These are phyloP conservation scores for Cystobasidiaceae sp. DNA, from an alignment of 1,284 basidiomycete species.

Conservation along the genomic window DNA sequence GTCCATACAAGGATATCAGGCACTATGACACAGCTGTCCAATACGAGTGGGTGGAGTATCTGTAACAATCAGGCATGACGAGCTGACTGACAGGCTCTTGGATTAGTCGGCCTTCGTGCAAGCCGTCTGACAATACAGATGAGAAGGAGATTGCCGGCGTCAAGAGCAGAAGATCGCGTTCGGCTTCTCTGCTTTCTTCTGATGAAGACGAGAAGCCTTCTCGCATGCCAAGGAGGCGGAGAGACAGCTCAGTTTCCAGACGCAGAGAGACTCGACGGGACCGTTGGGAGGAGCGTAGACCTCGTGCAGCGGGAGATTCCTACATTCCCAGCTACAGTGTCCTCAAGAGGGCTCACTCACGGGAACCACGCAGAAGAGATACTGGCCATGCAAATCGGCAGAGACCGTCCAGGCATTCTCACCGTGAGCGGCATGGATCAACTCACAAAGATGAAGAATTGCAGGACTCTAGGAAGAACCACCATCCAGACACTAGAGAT, in stretches of 20 bases:
- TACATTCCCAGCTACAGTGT: conserved; percentile 16
- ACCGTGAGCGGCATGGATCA: background rate
- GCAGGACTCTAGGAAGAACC: too few relatives aligned
- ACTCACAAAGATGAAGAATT: background rate
- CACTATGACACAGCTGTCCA: conserved; percentile 28
- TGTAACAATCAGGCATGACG: background rate
- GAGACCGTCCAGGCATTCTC: background rate
- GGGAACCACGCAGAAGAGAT: too few relatives aligned
- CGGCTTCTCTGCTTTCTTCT: background rate
- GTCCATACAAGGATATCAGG: conserved; percentile 25
- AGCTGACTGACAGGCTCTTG: too few relatives aligned
- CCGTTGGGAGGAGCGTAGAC: too few relatives aligned
- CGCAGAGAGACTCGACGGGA: too few relatives aligned
- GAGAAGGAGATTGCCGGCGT: background rate
- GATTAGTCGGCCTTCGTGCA: conserved; percentile 22
- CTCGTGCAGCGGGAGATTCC: background rate
- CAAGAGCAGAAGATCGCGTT: background rate
- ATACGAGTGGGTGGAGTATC: conserved; percentile 21
- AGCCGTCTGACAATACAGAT: background rate
- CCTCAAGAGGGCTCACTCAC: conserved; percentile 1
- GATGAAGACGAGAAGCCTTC: too few relatives aligned
- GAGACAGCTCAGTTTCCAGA: too few relatives aligned
- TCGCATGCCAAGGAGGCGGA: too few relatives aligned
- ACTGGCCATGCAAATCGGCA: background rate
- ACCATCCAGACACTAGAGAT: too few relatives aligned